Percentiles rank a stretch among this genome's conserved stretches.
Conservation (phyloP, 1,284 basidiomycete species). For the Anthracocystis setariae region DNA sequence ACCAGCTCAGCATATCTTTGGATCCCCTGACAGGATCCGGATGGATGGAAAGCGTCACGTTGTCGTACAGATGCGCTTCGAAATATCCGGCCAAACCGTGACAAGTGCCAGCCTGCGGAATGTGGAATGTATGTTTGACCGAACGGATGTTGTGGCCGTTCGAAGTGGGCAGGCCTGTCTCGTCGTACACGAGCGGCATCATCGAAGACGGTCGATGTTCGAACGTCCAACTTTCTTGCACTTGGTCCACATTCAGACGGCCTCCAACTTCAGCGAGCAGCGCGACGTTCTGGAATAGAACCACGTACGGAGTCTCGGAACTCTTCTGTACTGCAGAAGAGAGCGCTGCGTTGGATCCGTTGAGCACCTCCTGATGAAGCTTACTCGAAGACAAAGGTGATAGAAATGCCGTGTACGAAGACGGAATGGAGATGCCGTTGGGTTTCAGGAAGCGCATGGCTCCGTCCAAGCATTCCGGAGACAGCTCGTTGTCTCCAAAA, state of each 20-base stretch:
- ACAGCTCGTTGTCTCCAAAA: conserved; percentile 98
- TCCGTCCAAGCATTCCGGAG: conserved; percentile 97
- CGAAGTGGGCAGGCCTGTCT: conserved; percentile 66
- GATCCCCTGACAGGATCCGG: conserved; percentile 80
- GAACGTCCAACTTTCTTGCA: conserved; percentile 98
- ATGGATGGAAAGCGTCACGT: conserved; percentile 90
- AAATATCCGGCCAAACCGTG: conserved; percentile 99
- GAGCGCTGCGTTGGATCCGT: conserved; percentile 29
- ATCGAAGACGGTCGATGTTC: conserved; percentile 74
- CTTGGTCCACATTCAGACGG: conserved; percentile 74
- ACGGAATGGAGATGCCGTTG: conserved; percentile 92
- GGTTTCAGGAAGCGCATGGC: conserved; percentile 77
- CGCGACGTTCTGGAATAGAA: conserved; percentile 88
- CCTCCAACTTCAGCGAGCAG: conserved; percentile 71
- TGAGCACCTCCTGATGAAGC: conserved; percentile 70
- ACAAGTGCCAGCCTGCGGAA: conserved; percentile 91
- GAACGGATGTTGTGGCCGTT: conserved; percentile 70
- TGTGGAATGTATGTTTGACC: conserved; percentile 77
- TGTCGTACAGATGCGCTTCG: conserved; percentile 89
- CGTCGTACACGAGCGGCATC: conserved; percentile 50
- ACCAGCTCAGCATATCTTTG: conserved; percentile 98
- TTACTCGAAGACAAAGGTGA: conserved; percentile 93
- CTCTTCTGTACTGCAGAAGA: conserved; percentile 69
- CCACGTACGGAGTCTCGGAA: conserved; percentile 94
- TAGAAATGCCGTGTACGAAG: conserved; percentile 92